Percentiles rank a stretch among this genome's conserved stretches.
phyloP scores from a whole-genome alignment of 2,329 filamentous ascomycete genomes.

The Periglandula ipomoeae region DNA sequence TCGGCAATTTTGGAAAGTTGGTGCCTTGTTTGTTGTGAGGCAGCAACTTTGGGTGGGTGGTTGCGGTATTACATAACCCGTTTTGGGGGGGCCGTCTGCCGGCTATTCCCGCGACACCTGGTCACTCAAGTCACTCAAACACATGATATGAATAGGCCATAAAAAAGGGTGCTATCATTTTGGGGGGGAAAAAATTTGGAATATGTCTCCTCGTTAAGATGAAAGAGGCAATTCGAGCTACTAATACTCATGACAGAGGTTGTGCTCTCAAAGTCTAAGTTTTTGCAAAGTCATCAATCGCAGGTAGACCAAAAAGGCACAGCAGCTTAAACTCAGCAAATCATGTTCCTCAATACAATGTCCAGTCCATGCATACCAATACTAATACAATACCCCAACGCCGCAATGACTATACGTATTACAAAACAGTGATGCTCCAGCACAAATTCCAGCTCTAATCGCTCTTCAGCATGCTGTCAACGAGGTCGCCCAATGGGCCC shows the following conservation, averaged over 20 bases:
- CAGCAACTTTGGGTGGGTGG: conserved; percentile 26
- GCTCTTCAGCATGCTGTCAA: conserved; percentile 95
- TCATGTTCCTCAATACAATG: conserved; percentile 1
- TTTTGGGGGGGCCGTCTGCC: background rate
- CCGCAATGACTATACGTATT: conserved; percentile 12
- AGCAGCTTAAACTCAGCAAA: background rate
- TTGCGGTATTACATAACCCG: background rate
- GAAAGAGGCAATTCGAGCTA: no score
- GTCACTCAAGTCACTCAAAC: background rate
- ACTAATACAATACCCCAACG: conserved; percentile 12
- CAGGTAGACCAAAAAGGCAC: background rate
- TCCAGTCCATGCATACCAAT: conserved; percentile 4
- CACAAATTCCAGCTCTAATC: conserved; percentile 42
- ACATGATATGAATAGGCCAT: no score
- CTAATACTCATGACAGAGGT: background rate
- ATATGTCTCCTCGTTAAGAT: no score
- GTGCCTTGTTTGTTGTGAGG: conserved; percentile 30
- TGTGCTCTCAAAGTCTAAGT: background rate
- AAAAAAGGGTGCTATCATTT: no score
- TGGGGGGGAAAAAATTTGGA: no score
- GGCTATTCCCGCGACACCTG: background rate
- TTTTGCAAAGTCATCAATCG: background rate
- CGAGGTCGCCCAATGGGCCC: conserved; percentile 88
- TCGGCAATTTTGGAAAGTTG: conserved; percentile 34
- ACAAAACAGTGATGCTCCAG: background rate